These are phyloP conservation scores for Debaryomyces hansenii DNA, from an alignment of 805 yeast species.

Conservation along the genomic window DNA sequence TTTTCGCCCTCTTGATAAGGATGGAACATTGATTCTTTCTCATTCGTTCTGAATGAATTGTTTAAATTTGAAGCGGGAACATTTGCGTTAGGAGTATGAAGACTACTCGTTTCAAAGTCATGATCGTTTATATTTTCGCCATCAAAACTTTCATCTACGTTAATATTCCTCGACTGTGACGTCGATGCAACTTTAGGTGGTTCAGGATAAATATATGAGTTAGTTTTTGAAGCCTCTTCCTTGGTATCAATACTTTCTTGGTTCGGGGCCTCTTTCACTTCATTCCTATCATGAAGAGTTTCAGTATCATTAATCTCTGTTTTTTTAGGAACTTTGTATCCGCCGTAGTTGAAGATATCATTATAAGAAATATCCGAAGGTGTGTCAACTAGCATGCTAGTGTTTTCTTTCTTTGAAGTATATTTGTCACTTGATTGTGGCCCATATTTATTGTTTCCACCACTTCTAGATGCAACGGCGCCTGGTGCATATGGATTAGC, in stretches of 20 bases:
- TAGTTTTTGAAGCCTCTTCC: not conserved
- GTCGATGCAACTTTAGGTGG: not conserved
- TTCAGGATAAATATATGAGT: not conserved
- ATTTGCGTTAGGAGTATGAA: not conserved
- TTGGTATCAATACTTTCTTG: not conserved
- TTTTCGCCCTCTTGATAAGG: slow-evolving; percentile 22
- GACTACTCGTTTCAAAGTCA: not conserved
- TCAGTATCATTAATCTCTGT: not conserved
- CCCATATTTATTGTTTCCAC: slow-evolving; percentile 25
- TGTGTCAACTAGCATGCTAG: not conserved
- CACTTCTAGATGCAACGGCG: slow-evolving; percentile 9
- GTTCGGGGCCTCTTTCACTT: not conserved
- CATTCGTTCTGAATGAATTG: not conserved
- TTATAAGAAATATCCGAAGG: not conserved
- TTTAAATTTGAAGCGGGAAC: not conserved
- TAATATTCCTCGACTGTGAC: not conserved
- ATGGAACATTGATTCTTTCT: slow-evolving; percentile 20
- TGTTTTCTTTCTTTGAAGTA: slow-evolving; percentile 1
- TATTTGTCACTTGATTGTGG: slow-evolving; percentile 18
- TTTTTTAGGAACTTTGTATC: not conserved
- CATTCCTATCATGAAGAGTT: slow-evolving; percentile 1
- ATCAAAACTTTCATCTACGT: slow-evolving; percentile 6
- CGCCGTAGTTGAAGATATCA: slow-evolving; percentile 15
- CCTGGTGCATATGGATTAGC: slow-evolving; percentile 42
- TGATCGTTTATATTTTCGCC: not conserved